A percentile compares a stretch with the other conserved stretches of the same genome.
These are phyloP conservation scores for Bruguiera gymnorhiza DNA, from an alignment of 345 rosid genomes.

Conservation along the genomic window DNA sequence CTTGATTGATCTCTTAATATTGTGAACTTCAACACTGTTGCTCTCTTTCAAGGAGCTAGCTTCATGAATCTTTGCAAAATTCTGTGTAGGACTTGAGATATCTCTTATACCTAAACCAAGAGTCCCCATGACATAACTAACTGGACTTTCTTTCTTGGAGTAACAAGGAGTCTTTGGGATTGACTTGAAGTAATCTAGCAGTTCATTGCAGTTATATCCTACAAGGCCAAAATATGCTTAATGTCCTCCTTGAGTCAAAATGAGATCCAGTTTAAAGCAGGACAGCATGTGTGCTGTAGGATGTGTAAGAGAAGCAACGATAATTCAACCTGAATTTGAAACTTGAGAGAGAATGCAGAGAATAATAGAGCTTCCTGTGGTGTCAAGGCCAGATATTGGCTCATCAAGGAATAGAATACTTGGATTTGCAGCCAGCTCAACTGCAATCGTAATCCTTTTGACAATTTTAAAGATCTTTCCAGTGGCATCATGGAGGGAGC, in stretches of 20 bases:
- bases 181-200: slow-evolving; percentile 29
- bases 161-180: slow-evolving; percentile 23
- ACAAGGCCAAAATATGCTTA: slow-evolving; percentile 33
- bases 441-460: slow-evolving; percentile 33
- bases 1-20: slow-evolving; percentile 16
- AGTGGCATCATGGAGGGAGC: slow-evolving; percentile 28
- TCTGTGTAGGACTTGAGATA: slow-evolving; percentile 6
- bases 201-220: slow-evolving; percentile 19
- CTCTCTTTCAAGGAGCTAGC: slow-evolving; percentile 22
- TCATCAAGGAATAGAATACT: slow-evolving; percentile 38
- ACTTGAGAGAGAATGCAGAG: slow-evolving; percentile 25
- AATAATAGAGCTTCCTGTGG: slow-evolving; percentile 16
- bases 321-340: slow-evolving; percentile 24
- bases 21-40: slow-evolving; percentile 20
- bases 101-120: slow-evolving; percentile 28
- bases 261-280: slow-evolving; percentile 32
- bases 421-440: slow-evolving; percentile 37
- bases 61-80: slow-evolving; percentile 29
- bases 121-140: slow-evolving; percentile 30
- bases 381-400: slow-evolving; percentile 25
- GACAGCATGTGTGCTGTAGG: slow-evolving; percentile 19
- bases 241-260: slow-evolving; percentile 27
- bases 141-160: slow-evolving; percentile 26
- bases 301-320: slow-evolving; percentile 24
- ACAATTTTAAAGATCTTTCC: slow-evolving; percentile 35